Conservation (phyloP, 1,284 basidiomycete species). For the Dichomitus squalens region DNA sequence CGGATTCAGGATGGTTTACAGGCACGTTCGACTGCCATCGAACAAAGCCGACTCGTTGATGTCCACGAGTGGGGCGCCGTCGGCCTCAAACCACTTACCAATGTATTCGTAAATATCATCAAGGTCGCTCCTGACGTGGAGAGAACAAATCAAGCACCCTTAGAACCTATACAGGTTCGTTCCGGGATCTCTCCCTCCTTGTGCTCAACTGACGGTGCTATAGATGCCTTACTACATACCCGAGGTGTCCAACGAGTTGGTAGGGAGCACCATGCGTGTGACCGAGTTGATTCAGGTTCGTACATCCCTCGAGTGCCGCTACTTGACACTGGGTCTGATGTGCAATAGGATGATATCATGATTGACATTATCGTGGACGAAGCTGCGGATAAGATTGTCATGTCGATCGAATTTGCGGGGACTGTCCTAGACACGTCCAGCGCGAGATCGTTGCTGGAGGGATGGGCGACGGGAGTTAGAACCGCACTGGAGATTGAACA, state of each 20-base stretch:
- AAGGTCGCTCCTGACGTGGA: constrained; percentile 32
- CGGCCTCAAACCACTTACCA: constrained; percentile 39
- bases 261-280: constrained; percentile 12
- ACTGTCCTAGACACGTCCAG: constrained; percentile 34
- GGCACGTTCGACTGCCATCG: constrained; percentile 41
- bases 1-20: constrained; percentile 41
- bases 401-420: constrained; percentile 43
- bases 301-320: neutral
- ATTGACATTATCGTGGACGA: constrained; percentile 41
- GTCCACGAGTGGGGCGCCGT: constrained; percentile 40
- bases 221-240: constrained; percentile 26
- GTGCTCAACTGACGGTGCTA: neutral
- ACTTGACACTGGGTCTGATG: neutral
- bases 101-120: constrained; percentile 51
- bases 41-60: constrained; percentile 44
- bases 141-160: neutral
- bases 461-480: constrained; percentile 34
- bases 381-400: constrained; percentile 36
- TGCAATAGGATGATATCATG: constrained; percentile 44
- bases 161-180: constrained; percentile 18
- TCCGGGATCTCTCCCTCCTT: neutral
- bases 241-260: constrained; percentile 6
- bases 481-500: neutral
- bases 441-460: constrained; percentile 28
- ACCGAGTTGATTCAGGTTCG: constrained; percentile 21